Conservation (phyloP, 2,329 filamentous ascomycete genomes). For the Botrytis tulipae region DNA sequence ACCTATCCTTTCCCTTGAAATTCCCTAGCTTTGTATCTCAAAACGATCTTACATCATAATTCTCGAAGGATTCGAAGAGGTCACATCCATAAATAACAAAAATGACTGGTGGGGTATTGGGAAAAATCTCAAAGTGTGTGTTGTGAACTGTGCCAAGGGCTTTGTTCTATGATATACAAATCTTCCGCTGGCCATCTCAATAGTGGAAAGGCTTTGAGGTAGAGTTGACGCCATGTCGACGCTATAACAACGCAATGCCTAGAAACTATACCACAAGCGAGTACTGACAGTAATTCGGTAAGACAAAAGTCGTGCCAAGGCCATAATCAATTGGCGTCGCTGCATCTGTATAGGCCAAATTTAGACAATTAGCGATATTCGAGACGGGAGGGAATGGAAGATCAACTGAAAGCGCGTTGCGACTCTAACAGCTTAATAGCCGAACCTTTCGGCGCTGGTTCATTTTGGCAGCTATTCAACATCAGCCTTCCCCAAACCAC, state of each 20-base stretch:
- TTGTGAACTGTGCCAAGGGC: not conserved
- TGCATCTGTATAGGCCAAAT: not conserved
- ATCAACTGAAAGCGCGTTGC: not conserved
- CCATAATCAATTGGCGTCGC: not conserved
- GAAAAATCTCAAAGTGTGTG: not conserved
- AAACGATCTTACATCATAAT: not conserved
- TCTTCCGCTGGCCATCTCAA: not conserved
- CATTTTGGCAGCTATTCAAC: not conserved
- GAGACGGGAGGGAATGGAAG: not conserved
- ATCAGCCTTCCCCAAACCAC: not conserved
- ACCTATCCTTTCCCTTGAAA: not conserved
- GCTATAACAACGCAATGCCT: too few relatives aligned
- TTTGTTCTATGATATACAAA: not conserved
- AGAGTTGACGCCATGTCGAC: not conserved
- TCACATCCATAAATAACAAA: not conserved
- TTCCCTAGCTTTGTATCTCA: not conserved
- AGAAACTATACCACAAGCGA: not conserved
- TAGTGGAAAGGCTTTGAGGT: not conserved
- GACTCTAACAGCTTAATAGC: not conserved
- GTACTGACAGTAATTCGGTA: not conserved
- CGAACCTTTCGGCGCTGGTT: too few relatives aligned
- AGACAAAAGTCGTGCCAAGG: not conserved
- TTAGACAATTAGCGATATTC: not conserved
- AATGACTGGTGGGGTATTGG: not conserved
- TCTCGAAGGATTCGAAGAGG: not conserved